Conservation (phyloP, 495 filamentous ascomycete genomes). For the Letharia columbiana region DNA sequence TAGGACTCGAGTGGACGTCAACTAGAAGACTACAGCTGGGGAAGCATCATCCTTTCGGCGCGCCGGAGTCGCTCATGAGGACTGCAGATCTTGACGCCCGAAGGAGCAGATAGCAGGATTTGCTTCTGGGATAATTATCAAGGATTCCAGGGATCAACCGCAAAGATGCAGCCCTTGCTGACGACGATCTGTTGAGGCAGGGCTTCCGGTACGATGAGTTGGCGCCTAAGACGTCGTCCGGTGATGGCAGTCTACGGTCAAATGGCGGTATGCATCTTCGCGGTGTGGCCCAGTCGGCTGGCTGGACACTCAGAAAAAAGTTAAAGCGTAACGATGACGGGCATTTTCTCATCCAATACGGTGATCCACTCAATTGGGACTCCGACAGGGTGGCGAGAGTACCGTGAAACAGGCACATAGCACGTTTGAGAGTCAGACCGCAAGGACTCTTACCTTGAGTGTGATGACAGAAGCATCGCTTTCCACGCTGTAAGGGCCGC, state of each 20-base stretch:
- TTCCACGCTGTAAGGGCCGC: not conserved
- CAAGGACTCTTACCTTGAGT: not conserved
- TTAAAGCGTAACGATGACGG: slow-evolving; percentile 1
- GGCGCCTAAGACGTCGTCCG: slow-evolving; percentile 14
- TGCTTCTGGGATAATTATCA: not conserved
- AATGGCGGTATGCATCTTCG: slow-evolving; percentile 14
- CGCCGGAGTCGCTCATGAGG: slow-evolving; percentile 6
- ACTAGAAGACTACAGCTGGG: not conserved
- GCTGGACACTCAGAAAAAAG: not conserved
- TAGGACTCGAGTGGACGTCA: not conserved
- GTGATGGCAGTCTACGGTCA: slow-evolving; percentile 11
- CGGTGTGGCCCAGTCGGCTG: slow-evolving; percentile 12
- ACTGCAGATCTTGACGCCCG: slow-evolving; percentile 26
- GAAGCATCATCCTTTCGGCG: slow-evolving; percentile 4
- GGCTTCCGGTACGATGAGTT: slow-evolving; percentile 21
- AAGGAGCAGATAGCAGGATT: slow-evolving; percentile 3
- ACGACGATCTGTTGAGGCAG: not conserved
- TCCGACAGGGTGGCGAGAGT: not conserved
- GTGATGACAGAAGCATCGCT: not conserved
- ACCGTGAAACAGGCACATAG: not conserved
- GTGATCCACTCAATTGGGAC: not conserved
- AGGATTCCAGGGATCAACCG: slow-evolving; percentile 10
- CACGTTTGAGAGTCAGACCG: slow-evolving; percentile 1
- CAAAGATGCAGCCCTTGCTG: slow-evolving; percentile 8
- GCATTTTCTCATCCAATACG: slow-evolving; percentile 14